Base-by-base conservation (phyloP, 2,329 filamentous ascomycete genomes). In the Acrodontium crateriforme region DNA sequence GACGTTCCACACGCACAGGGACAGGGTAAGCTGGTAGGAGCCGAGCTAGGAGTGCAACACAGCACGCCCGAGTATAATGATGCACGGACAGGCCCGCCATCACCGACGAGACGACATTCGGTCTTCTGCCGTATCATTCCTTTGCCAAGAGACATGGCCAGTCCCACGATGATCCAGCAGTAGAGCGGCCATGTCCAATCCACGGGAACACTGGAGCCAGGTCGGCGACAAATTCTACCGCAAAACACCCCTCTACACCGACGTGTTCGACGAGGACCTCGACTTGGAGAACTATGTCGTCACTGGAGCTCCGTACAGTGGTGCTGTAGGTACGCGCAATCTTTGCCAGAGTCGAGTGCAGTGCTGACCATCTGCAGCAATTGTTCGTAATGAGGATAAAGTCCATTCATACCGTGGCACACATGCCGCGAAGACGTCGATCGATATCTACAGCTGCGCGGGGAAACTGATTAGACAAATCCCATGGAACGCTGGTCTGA, bases 201-300 rank as follows among this genome's bases (percentile, higher is more conserved):
- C 85, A 48, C 82, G 82, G 45, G 79, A 82, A 46, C 82, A 87
- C 56, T 98, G 89, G 89, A 84, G 93, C 64, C 79, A 73, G 56
- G 74, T 95, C 41, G 89, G 83, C 51, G 80, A 91, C 57, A 78
- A 74, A 48, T 95, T 91, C 66, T 98, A 95, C 62, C 81, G 87
- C 54, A 94, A 92, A 63, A 76, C 81, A 32, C 80, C 87, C 56
- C 72, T 93, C 36, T 98, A 95, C 64, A 85, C 84, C 36, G 79
- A 76, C 41, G 71, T 95, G 40, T 98, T 95, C 55, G 84, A 93
- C 57, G 72, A 80, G 50, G 84, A 93, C 52, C 66, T 94, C 37
- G 85, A 98, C 60, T 71, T 98, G 42, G 85, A 94, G 63, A 91
- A 89, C 62, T 92, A 91, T 61, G 69, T 87, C 47, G 76, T 94